Conservation (phyloP, 2,329 filamentous ascomycete genomes). For the Venturia oleaginea region DNA sequence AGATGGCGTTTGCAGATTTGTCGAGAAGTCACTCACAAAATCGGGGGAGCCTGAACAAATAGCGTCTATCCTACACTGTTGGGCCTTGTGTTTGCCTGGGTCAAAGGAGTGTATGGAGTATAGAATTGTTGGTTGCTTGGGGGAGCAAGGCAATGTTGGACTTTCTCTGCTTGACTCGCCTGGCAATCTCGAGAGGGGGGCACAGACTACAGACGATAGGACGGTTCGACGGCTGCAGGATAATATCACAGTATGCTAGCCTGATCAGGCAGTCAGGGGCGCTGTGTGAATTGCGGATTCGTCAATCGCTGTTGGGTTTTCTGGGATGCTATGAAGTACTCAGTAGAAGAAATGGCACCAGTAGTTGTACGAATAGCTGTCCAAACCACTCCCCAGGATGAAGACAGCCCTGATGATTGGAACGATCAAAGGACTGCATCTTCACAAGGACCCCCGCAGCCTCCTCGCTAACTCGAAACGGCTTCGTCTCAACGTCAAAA, state of each 20-base stretch:
- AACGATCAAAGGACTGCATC: background rate
- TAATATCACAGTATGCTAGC: background rate
- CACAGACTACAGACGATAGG: background rate
- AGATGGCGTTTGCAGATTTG: background rate
- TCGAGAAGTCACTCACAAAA: too few species aligned
- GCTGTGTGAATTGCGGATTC: background rate
- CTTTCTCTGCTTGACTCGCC: background rate
- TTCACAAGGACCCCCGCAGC: background rate
- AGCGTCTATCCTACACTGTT: background rate
- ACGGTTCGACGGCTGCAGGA: background rate
- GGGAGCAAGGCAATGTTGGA: background rate
- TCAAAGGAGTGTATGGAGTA: background rate
- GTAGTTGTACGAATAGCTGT: background rate
- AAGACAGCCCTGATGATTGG: background rate
- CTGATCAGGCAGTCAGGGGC: background rate
- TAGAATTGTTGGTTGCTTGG: background rate
- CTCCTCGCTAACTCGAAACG: slow-evolving; percentile 1
- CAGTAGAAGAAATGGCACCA: background rate
- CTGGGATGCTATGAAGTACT: background rate
- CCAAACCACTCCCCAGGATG: background rate
- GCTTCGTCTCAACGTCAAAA: background rate
- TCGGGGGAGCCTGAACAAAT: too few species aligned
- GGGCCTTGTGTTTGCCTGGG: background rate
- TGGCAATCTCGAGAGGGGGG: background rate
- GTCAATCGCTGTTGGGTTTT: background rate